Conservation (phyloP, 2,329 filamentous ascomycete species). For the Aspergillus tubingensis region DNA sequence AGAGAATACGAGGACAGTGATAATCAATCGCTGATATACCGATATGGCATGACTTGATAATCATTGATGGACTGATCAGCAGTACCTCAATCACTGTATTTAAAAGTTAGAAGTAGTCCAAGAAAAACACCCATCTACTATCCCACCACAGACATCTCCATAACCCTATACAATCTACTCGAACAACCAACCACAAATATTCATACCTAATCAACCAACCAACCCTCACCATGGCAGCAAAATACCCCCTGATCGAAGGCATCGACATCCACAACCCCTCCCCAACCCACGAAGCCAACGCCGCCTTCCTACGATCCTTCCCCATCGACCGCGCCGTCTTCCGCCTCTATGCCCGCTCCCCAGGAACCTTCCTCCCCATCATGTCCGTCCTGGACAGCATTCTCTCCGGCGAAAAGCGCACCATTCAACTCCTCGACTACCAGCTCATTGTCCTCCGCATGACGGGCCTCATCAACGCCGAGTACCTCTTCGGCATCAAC, state of each 20-base stretch:
- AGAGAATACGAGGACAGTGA: neutral
- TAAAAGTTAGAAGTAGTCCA: too few species aligned
- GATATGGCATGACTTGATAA: too few species aligned
- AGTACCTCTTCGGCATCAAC: neutral
- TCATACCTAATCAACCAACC: too few species aligned
- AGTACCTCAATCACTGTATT: too few species aligned
- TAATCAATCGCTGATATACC: too few species aligned
- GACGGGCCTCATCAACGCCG: neutral
- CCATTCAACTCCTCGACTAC: neutral
- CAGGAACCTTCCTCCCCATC: neutral
- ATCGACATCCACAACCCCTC: neutral
- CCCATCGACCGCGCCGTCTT: neutral
- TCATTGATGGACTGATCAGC: too few species aligned
- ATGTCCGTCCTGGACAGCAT: neutral
- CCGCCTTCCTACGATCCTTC: neutral
- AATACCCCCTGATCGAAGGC: neutral
- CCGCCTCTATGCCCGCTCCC: neutral
- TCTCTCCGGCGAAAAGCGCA: neutral
- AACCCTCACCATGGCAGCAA: neutral
- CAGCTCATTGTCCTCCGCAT: neutral
- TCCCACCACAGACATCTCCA: too few species aligned
- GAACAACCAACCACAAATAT: too few species aligned
- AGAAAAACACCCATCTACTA: too few species aligned
- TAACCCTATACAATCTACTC: too few species aligned
- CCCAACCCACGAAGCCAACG: neutral